Evolutionary conservation across 2,329 filamentous ascomycete genomes (phyloP), one percentile per base, ranked within the genome.

Genomic region (Aspergillus sp.): DNA sequence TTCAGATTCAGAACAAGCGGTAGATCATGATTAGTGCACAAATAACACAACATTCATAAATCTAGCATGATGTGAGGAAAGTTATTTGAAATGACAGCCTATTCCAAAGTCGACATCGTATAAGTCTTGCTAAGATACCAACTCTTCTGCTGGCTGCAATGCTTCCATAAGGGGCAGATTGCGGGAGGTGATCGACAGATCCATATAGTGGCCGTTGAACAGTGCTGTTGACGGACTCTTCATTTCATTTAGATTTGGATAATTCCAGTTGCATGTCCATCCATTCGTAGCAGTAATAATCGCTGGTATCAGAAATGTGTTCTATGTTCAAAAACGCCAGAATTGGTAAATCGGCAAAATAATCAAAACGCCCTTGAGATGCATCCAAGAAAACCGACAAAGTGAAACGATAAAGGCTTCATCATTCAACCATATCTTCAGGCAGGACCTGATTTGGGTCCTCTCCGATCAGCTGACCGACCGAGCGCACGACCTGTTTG

Each of bases 401-500:
- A 42, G 39, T 30, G 19, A 25, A 50, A 50, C 47, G 30, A 47
- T 30, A 45, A 19, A 13, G 38, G 35, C 44, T 42, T 44, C 35
- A 41, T 60, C 59, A 66, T 38, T 53, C 57, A 27, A 53, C 48
- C 53, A 56, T 46, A 6, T 61, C 61, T 44, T 69, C 65, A 1
- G 69, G 68, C 7, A 72, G 59, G 30, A 73, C 73, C 44, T 74
- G 69, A 43, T 80, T 69, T n/a, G 77, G 71, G 54, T 84, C 74
- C 48, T 86, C 70, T 3, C 83, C 84, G 53, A 89, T 74, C 64
- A 86, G 74, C 55, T 75, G 72, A 15, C 81, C 82, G 44, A 96
- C 76, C 43, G 80, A 80, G 60, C 80, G 81, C 32, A 98, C 90
- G 7, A 98, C 90, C 32, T 76, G 75, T 70, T 82, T 85, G 51